Evolutionary conservation across 2,329 filamentous ascomycete species (phyloP), one percentile per base, ranked within the genome.

Genomic region (Colletotrichum sp.): DNA sequence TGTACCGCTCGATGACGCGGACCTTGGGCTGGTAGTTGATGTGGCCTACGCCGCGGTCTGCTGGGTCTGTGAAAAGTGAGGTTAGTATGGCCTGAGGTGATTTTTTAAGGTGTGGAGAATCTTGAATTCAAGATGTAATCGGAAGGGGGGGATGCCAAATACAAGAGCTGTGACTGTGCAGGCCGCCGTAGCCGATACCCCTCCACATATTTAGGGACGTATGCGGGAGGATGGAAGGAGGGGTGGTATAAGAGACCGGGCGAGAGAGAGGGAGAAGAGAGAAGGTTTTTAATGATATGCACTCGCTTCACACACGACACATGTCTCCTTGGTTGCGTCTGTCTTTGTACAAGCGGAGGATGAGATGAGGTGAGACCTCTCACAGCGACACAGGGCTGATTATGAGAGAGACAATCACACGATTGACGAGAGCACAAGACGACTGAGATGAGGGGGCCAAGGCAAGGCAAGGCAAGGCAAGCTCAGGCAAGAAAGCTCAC

Each of bases 1-100:
- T 96, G 87, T 99, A 99, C 79, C 95, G 94, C 85, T 99, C 96
- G 76, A 94, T 94, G 74, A 99, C 95, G 78, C 95, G 93, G 78
- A 97, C 95, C 85, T 98, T 98, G 83, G 92, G 92, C 82, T 92
- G 91, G 82, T 94, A 94, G 16, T 87, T 86, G 15, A 89, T 82
- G 49, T 85, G 83, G 59, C 86, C 85, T 66, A 81, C 82, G 70
- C 88, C 87, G 75, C 89, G 87, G 80, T 92, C 90, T 70, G 85
- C 84, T 39, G 88, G 86, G 83, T 92, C 91, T 92, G 83, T 75
- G 78, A 78, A 78, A 78, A 76, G 68, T 80, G 21, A 12, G 80
- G 83, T 88, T 83, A 88, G 87, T 79, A 64, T 76, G 59, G 2
- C 74, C 68, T 76, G 18, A 39, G 12, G 79, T 80, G 9, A 78